phyloP scores from a whole-genome alignment of 192 early-diverging fungal genomes.

The Coemansia sp. region DNA sequence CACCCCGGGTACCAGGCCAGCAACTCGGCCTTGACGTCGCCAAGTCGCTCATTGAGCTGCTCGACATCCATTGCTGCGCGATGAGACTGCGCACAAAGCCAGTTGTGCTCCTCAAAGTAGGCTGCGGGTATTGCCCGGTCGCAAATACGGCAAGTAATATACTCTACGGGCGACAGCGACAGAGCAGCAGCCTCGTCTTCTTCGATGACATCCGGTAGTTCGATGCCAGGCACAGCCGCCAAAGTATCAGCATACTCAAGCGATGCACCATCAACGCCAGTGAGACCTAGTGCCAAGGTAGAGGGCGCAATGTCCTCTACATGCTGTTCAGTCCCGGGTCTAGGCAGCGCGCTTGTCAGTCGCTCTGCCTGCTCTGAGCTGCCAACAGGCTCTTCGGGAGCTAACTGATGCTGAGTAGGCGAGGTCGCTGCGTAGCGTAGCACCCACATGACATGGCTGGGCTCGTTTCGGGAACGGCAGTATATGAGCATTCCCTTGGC shows the following conservation, averaged over 20 bases:
- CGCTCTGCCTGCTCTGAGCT: background rate
- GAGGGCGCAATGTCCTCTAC: background rate
- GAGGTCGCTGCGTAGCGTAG: conserved; percentile 23
- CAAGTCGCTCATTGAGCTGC: conserved; percentile 43
- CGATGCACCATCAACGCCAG: background rate
- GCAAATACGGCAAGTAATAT: conserved; percentile 48
- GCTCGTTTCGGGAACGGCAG: conserved; percentile 18
- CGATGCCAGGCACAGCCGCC: background rate
- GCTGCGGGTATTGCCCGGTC: conserved; percentile 34
- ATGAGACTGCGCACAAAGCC: conserved; percentile 51
- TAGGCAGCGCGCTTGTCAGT: background rate
- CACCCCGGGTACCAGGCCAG: conserved; percentile 50
- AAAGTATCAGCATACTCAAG: background rate
- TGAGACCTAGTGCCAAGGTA: background rate
- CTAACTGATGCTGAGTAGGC: background rate
- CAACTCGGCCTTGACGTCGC: conserved; percentile 34
- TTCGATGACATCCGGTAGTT: conserved; percentile 5
- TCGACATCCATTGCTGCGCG: conserved; percentile 50
- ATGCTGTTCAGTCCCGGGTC: too few species aligned
- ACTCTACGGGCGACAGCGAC: conserved; percentile 17
- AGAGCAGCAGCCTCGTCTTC: background rate
- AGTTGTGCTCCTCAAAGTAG: conserved; percentile 52
- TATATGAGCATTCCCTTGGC: conserved; percentile 54
- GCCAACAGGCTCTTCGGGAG: background rate
- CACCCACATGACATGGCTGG: conserved; percentile 53